Evolutionary conservation across 1,284 basidiomycete genomes (phyloP).

Genomic region (Cutaneotrichosporon arboriforme): DNA sequence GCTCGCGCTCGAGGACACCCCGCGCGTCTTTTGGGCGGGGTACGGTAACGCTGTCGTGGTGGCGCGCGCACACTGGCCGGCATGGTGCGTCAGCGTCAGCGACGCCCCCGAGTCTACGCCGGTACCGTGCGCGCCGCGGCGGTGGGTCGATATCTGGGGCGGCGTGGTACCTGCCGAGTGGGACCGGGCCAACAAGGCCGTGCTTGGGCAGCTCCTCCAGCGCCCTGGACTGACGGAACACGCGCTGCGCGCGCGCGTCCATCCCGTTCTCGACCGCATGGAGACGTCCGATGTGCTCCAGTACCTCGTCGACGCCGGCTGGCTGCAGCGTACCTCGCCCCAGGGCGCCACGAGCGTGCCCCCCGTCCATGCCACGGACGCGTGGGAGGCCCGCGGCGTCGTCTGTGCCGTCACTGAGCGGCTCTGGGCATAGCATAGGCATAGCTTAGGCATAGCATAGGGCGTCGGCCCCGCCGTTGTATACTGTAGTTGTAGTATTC

Average conservation of each 20-base stretch:
- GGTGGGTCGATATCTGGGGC: slow-evolving; percentile 69
- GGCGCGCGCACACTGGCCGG: slow-evolving; percentile 1
- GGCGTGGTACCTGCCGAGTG: slow-evolving; percentile 58
- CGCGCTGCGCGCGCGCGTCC: slow-evolving; percentile 62
- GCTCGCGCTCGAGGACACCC: slow-evolving; percentile 29
- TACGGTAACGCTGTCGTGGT: slow-evolving; percentile 56
- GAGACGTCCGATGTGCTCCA: slow-evolving; percentile 64
- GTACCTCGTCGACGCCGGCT: slow-evolving; percentile 48
- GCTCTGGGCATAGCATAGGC: slow-evolving; percentile 11
- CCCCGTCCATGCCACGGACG: slow-evolving; percentile 33
- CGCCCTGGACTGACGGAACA: slow-evolving; percentile 61
- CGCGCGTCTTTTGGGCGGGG: slow-evolving; percentile 63
- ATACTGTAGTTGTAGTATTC: too few relatives aligned
- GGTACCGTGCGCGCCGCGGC: slow-evolving; percentile 6
- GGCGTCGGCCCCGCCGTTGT: too few relatives aligned
- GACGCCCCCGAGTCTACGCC: neutral
- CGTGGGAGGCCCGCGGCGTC: slow-evolving; percentile 24
- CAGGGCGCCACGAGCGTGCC: too few relatives aligned
- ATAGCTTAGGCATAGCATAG: too few relatives aligned
- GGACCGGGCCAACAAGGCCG: slow-evolving; percentile 63
- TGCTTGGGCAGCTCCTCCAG: slow-evolving; percentile 60
- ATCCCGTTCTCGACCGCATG: slow-evolving; percentile 64
- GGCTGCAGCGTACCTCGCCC: slow-evolving; percentile 14
- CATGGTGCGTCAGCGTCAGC: neutral
- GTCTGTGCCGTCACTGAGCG: slow-evolving; percentile 11